These are phyloP conservation scores for Trichophyton schoenleinii DNA, from an alignment of 2,329 filamentous ascomycete genomes.

Conservation along the genomic window DNA sequence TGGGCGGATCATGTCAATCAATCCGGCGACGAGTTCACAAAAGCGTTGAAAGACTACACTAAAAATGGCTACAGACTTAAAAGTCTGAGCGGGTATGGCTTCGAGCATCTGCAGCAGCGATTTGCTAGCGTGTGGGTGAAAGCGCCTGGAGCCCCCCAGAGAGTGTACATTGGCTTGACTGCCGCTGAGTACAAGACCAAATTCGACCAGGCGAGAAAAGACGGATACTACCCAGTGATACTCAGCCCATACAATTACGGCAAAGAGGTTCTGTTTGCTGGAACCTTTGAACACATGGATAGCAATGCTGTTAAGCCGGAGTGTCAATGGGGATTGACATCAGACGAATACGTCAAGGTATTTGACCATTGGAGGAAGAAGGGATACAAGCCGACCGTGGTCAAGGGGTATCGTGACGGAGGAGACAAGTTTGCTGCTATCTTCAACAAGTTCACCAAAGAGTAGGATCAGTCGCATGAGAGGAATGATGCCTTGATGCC, in stretches of 20 bases:
- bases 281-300: slow-evolving; percentile 11
- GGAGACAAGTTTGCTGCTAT: not conserved
- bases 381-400: not conserved
- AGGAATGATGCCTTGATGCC: not conserved
- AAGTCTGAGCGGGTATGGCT: not conserved
- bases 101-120: not conserved
- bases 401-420: not conserved
- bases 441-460: not conserved
- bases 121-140: slow-evolving; percentile 10
- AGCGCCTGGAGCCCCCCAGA: not conserved
- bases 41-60: not conserved
- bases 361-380: not conserved
- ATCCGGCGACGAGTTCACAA: not conserved
- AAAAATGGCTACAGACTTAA: not conserved
- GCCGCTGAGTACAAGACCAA: slow-evolving; percentile 5
- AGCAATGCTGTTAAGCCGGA: not conserved
- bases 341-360: slow-evolving; percentile 3
- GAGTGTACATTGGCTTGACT: slow-evolving; percentile 4
- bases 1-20: not conserved
- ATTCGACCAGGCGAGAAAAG: slow-evolving; percentile 5
- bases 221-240: slow-evolving; percentile 10
- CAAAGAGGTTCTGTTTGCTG: slow-evolving; percentile 7
- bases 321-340: slow-evolving; percentile 8
- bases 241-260: slow-evolving; percentile 9
- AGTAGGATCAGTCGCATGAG: not conserved